Conservation (phyloP, 306 rosid species). For the Malus orientalis region DNA sequence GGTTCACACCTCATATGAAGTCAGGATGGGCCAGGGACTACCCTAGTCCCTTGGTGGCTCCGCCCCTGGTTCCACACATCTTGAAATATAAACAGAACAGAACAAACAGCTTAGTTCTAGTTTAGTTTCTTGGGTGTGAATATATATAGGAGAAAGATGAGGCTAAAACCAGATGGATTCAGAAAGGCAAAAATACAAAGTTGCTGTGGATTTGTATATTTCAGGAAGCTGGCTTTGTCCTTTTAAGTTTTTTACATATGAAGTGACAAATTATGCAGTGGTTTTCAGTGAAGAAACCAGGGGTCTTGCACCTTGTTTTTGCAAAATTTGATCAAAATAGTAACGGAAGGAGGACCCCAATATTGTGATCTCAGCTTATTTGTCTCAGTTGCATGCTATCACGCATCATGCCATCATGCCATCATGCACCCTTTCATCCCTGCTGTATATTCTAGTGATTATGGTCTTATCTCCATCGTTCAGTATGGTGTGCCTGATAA, state of each 20-base stretch:
- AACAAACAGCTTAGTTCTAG: no score
- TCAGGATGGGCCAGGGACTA: no score
- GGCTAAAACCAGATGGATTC: background rate
- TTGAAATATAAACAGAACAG: background rate
- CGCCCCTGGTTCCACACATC: conserved; percentile 18
- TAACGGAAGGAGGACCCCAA: background rate
- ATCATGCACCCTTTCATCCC: background rate
- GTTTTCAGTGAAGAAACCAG: background rate
- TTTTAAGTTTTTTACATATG: background rate
- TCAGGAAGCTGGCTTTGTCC: background rate
- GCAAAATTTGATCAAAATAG: background rate
- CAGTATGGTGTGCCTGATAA: background rate
- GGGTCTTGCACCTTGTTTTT: background rate
- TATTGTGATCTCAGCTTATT: background rate
- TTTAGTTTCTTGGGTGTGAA: no score
- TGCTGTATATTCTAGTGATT: background rate
- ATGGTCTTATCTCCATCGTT: no score
- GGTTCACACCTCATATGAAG: no score
- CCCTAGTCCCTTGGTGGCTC: no score
- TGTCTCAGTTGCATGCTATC: background rate
- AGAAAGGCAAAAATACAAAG: background rate
- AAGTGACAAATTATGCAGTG: background rate
- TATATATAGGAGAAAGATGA: background rate
- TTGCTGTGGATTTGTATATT: background rate
- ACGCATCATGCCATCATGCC: no score